These are phyloP conservation scores for Fusarium irregulare DNA, from an alignment of 2,329 filamentous ascomycete genomes.

Conservation along the genomic window DNA sequence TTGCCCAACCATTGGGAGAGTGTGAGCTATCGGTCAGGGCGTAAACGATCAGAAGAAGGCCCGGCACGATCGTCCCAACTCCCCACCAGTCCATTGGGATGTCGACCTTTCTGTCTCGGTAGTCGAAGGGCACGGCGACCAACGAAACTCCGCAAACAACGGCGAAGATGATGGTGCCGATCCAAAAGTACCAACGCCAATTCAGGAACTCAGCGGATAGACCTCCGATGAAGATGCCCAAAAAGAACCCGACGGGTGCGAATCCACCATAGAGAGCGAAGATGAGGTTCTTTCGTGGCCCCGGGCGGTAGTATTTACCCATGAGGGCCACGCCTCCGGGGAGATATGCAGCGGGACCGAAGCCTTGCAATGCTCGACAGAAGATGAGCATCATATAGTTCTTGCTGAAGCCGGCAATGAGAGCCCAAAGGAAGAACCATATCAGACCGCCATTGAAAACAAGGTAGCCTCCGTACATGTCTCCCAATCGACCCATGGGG, in stretches of 20 bases:
- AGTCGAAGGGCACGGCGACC: constrained; percentile 53
- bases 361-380: constrained; percentile 78
- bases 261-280: constrained; percentile 69
- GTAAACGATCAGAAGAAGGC: constrained; percentile 72
- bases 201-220: constrained; percentile 67
- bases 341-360: constrained; percentile 78
- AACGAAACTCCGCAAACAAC: constrained; percentile 61
- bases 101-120: constrained; percentile 37
- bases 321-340: constrained; percentile 77
- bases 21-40: constrained; percentile 74
- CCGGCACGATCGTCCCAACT: constrained; percentile 63
- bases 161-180: constrained; percentile 62
- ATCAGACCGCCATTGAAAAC: constrained; percentile 69
- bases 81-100: constrained; percentile 72
- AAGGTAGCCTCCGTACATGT: constrained; percentile 71
- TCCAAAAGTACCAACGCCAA: constrained; percentile 79
- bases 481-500: constrained; percentile 69
- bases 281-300: constrained; percentile 77
- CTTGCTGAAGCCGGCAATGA: constrained; percentile 76
- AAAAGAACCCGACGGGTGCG: constrained; percentile 68
- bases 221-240: constrained; percentile 75
- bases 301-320: constrained; percentile 75
- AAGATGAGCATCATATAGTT: constrained; percentile 77
- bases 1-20: constrained; percentile 70
- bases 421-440: constrained; percentile 76